Conservation (phyloP, 768 basidiomycete species). For the Coprinopsis cinerea region DNA sequence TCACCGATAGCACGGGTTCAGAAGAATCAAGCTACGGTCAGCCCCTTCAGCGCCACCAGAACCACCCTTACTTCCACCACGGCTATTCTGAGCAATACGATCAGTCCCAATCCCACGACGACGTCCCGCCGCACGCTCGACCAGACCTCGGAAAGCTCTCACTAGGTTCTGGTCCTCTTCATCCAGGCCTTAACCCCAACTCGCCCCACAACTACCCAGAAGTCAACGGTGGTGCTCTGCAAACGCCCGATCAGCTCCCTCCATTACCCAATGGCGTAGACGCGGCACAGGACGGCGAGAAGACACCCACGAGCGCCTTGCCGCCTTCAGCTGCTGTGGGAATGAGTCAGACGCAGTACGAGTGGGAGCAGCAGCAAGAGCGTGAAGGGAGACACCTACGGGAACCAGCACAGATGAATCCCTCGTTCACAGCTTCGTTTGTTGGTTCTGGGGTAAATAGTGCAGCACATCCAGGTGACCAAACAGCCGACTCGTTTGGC, state of each 20-base stretch:
- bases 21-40: no score
- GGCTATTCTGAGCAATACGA: no score
- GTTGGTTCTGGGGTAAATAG: background rate
- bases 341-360: background rate
- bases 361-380: background rate
- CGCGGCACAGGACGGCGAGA: background rate
- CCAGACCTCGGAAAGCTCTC: background rate
- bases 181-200: conserved; percentile 1
- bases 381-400: background rate
- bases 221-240: background rate
- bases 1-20: no score
- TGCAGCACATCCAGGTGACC: background rate
- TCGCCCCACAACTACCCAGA: background rate
- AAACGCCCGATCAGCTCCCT: background rate
- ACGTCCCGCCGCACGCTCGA: background rate
- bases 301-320: background rate
- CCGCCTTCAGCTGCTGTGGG: background rate
- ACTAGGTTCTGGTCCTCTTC: background rate
- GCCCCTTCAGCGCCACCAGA: no score
- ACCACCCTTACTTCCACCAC: background rate
- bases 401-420: background rate
- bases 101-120: background rate
- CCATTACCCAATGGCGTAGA: background rate
- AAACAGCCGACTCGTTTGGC: background rate
- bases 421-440: background rate